A percentile compares a stretch with the other conserved stretches of the same genome.
Evolutionary conservation across 148 eudicot genomes (phyloP).

Genomic region (Gaultheria prostrata): DNA sequence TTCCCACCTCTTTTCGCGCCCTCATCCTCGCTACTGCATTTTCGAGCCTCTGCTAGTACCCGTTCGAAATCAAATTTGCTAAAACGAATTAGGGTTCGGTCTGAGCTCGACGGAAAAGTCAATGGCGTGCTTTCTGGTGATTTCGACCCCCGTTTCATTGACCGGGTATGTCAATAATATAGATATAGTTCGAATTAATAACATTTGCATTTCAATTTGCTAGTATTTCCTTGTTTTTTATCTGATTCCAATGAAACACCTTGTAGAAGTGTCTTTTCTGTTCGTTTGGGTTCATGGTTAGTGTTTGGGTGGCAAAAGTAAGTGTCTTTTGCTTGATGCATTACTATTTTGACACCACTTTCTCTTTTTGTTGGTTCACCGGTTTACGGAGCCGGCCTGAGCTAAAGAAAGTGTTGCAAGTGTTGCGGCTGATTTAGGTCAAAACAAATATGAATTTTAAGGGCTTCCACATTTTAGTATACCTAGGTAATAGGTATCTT

Average conservation of each 20-base stretch:
- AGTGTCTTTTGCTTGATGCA: conserved; percentile 7
- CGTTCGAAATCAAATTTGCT: conserved; percentile 22
- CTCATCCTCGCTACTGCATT: conserved; percentile 11
- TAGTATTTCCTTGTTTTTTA: neutral
- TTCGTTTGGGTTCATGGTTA: neutral
- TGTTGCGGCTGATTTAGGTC: too few relatives aligned
- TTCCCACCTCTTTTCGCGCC: conserved; percentile 7
- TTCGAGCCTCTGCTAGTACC: conserved; percentile 18
- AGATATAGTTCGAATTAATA: neutral
- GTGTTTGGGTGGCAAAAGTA: neutral
- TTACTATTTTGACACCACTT: neutral
- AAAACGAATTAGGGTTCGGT: conserved; percentile 35
- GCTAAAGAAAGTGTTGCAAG: too few relatives aligned
- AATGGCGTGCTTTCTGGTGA: conserved; percentile 74
- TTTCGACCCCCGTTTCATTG: conserved; percentile 66
- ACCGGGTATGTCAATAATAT: conserved; percentile 48
- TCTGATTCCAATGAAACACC: neutral
- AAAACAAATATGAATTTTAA: too few relatives aligned
- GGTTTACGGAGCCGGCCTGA: too few relatives aligned
- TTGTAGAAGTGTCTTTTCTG: neutral
- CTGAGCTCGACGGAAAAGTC: conserved; percentile 60
- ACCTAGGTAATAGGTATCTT: too few relatives aligned
- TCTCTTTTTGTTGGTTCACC: neutral
- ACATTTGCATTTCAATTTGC: neutral
- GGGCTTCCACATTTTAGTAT: too few relatives aligned